Evolutionary conservation across 73 alveolate species (phyloP).

Genomic region (Symbiodinium natans): DNA sequence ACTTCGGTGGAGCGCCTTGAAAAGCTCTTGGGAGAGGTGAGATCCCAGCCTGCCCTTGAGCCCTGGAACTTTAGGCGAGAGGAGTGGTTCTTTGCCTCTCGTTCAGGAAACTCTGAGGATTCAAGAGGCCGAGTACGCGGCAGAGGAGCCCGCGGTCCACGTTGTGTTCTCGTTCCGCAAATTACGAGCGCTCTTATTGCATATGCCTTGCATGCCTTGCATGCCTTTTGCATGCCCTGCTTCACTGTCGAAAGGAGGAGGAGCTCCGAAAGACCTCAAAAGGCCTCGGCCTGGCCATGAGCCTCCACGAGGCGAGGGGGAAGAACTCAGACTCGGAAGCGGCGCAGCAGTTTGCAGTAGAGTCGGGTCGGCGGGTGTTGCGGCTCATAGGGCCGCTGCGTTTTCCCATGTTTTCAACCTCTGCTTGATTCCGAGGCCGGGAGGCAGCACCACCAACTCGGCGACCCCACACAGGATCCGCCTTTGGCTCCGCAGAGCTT

Average conservation of each 20-base stretch:
- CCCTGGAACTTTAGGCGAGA: too few species aligned
- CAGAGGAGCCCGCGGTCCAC: slow-evolving; percentile 5
- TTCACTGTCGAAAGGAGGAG: not conserved
- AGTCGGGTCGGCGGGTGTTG: too few species aligned
- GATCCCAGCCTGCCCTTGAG: not conserved
- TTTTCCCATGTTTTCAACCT: not conserved
- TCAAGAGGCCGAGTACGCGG: slow-evolving; percentile 19
- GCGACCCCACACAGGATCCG: slow-evolving; percentile 29
- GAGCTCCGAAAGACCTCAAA: slow-evolving; percentile 17
- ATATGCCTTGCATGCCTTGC: not conserved
- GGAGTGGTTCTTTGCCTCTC: too few species aligned
- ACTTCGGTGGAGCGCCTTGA: not conserved
- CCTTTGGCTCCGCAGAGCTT: not conserved
- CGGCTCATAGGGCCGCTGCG: not conserved
- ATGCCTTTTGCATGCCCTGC: too few species aligned
- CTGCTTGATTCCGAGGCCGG: slow-evolving; percentile 19
- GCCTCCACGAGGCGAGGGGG: slow-evolving; percentile 42
- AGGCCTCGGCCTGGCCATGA: slow-evolving; percentile 49
- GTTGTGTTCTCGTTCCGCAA: not conserved
- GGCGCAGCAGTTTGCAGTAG: not conserved
- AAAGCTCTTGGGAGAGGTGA: not conserved
- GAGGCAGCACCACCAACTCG: slow-evolving; percentile 71
- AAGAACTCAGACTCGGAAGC: not conserved
- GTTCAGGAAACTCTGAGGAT: slow-evolving; percentile 15
- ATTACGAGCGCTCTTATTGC: not conserved